A percentile compares a stretch with the other conserved stretches of the same genome.
Evolutionary conservation across 805 yeast genomes (phyloP).

Genomic region (Saccharomycopsis guyanensis): DNA sequence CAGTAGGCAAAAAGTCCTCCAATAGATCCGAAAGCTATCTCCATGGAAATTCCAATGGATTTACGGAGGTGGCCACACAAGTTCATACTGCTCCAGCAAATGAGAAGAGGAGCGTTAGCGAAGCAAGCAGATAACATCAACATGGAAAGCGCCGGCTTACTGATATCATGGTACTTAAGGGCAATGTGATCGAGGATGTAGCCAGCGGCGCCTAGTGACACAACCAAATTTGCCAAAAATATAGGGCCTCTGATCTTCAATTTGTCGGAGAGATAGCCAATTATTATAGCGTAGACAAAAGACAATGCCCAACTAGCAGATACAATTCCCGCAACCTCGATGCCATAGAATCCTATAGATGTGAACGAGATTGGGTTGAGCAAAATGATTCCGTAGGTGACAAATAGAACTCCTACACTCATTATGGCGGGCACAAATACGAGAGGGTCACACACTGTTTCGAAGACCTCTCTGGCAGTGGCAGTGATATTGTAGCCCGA

Average conservation of each 20-base stretch:
- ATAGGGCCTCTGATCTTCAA: slow-evolving; percentile 29
- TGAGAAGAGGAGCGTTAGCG: not conserved
- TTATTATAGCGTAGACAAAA: slow-evolving; percentile 44
- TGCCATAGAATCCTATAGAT: slow-evolving; percentile 49
- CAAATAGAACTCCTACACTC: slow-evolving; percentile 58
- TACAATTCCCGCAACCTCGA: slow-evolving; percentile 47
- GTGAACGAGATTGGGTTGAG: slow-evolving; percentile 61
- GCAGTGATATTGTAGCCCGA: slow-evolving; percentile 44
- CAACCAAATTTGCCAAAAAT: slow-evolving; percentile 22
- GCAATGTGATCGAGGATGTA: slow-evolving; percentile 18
- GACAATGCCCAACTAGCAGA: slow-evolving; percentile 32
- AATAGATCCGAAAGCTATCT: slow-evolving; percentile 63
- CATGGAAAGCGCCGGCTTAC: not conserved
- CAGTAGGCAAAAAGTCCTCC: slow-evolving; percentile 62
- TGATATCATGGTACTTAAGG: not conserved
- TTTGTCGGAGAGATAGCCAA: slow-evolving; percentile 46
- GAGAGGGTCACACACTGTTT: slow-evolving; percentile 50
- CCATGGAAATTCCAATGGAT: slow-evolving; percentile 49
- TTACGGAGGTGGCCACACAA: slow-evolving; percentile 47
- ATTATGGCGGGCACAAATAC: slow-evolving; percentile 49
- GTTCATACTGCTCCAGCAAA: slow-evolving; percentile 48
- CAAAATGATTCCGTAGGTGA: slow-evolving; percentile 69
- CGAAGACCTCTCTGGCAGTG: slow-evolving; percentile 35
- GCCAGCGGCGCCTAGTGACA: slow-evolving; percentile 41
- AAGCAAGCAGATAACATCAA: not conserved